Evolutionary conservation across 78 protist species (phyloP).

Genomic region (Bodo saltans): DNA sequence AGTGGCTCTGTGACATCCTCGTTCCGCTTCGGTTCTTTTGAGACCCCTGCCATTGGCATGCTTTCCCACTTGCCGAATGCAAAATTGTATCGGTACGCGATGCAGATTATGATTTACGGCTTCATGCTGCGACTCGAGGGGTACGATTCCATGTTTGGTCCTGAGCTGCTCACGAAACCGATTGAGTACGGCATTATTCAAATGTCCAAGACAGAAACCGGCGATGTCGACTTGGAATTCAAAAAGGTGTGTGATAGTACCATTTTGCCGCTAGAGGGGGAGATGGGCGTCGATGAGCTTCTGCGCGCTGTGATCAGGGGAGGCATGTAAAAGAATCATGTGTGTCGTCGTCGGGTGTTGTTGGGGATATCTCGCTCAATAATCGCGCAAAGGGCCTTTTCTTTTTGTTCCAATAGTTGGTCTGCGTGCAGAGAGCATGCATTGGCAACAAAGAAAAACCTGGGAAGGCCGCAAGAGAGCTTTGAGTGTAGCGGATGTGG

Average conservation of each 20-base stretch:
- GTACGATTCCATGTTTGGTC: not conserved
- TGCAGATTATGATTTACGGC: not conserved
- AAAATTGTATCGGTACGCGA: not conserved
- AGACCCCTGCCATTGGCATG: not conserved
- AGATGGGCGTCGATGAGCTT: no score
- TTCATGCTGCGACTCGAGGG: not conserved
- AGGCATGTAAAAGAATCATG: no score
- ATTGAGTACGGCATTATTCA: not conserved
- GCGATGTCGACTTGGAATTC: not conserved
- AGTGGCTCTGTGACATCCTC: not conserved
- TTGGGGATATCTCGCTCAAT: no score
- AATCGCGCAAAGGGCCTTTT: no score
- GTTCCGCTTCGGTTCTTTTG: not conserved
- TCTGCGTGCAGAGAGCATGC: no score
- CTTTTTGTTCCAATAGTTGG: no score
- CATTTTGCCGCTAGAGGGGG: not conserved
- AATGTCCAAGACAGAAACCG: not conserved
- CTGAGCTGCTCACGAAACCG: not conserved
- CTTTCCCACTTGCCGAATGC: not conserved
- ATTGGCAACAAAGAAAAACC: no score
- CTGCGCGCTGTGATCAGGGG: no score
- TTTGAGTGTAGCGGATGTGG: no score
- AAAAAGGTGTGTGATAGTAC: not conserved
- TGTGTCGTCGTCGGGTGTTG: no score
- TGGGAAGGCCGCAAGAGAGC: no score